Conservation (phyloP, 2,329 filamentous ascomycete genomes). For the Stemphylium vesicarium region DNA sequence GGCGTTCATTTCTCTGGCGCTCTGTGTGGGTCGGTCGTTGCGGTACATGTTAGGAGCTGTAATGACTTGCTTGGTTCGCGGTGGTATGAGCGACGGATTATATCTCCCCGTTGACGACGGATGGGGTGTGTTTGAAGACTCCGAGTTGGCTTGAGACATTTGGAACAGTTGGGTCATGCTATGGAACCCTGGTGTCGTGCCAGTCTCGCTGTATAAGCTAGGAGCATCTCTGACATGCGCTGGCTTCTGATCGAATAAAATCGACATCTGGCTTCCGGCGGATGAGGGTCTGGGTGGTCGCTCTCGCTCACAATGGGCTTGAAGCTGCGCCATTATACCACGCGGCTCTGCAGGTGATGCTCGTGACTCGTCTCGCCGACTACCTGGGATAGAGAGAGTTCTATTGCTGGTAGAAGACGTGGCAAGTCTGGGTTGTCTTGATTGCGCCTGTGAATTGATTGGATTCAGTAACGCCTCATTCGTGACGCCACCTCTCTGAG, state of each 20-base stretch:
- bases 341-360: no score
- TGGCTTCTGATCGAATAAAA: no score
- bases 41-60: no score
- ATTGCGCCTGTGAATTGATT: constrained; percentile 4
- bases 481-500: no score
- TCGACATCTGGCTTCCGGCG: neutral
- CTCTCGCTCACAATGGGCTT: no score
- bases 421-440: neutral
- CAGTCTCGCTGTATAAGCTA: no score
- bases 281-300: neutral
- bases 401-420: constrained; percentile 8
- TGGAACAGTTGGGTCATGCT: neutral
- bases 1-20: constrained; percentile 5
- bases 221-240: no score
- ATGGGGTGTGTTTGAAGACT: neutral
- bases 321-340: no score
- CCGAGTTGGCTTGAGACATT: neutral
- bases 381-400: neutral
- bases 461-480: constrained; percentile 11
- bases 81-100: neutral
- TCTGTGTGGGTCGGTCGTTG: no score
- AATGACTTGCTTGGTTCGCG: neutral
- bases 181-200: no score
- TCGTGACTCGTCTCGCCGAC: no score
- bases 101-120: no score